Percentiles rank a stretch among this genome's conserved stretches.
Conservation (phyloP, 805 yeast genomes). For the Ogataea allantospora region DNA sequence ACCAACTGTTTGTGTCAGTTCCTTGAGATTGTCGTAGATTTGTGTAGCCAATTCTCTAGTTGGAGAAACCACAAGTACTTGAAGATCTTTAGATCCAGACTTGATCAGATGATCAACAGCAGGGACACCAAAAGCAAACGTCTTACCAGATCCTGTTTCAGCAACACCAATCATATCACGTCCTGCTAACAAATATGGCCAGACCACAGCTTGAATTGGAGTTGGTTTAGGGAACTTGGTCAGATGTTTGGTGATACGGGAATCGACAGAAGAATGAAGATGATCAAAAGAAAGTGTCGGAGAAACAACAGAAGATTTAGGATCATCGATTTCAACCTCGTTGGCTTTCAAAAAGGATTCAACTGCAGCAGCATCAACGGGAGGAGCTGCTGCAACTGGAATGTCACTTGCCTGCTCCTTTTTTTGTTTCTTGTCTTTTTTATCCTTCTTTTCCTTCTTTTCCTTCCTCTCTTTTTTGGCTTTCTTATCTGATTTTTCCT, state of each 20-base stretch:
- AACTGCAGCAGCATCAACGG: slow-evolving; percentile 48
- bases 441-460: slow-evolving; percentile 26
- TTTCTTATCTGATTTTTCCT: slow-evolving; percentile 30
- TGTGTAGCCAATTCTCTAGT: slow-evolving; percentile 97
- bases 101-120: slow-evolving; percentile 72
- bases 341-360: slow-evolving; percentile 63
- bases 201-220: slow-evolving; percentile 90
- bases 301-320: slow-evolving; percentile 46
- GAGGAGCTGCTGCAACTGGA: slow-evolving; percentile 1
- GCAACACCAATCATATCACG: slow-evolving; percentile 96
- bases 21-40: slow-evolving; percentile 77
- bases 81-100: slow-evolving; percentile 47
- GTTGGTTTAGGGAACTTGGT: slow-evolving; percentile 85
- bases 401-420: slow-evolving; percentile 30
- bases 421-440: slow-evolving; percentile 34
- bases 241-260: slow-evolving; percentile 58
- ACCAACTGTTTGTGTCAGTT: slow-evolving; percentile 58
- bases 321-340: slow-evolving; percentile 79
- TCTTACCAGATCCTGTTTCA: slow-evolving; percentile 97
- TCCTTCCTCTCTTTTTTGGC: slow-evolving; percentile 29
- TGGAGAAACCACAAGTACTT: slow-evolving; percentile 87
- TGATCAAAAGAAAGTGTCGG: slow-evolving; percentile 76
- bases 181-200: slow-evolving; percentile 83
- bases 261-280: slow-evolving; percentile 40
- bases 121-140: slow-evolving; percentile 96